These are phyloP conservation scores for Mortierella claussenii DNA, from an alignment of 192 early-diverging fungal species.

Conservation along the genomic window DNA sequence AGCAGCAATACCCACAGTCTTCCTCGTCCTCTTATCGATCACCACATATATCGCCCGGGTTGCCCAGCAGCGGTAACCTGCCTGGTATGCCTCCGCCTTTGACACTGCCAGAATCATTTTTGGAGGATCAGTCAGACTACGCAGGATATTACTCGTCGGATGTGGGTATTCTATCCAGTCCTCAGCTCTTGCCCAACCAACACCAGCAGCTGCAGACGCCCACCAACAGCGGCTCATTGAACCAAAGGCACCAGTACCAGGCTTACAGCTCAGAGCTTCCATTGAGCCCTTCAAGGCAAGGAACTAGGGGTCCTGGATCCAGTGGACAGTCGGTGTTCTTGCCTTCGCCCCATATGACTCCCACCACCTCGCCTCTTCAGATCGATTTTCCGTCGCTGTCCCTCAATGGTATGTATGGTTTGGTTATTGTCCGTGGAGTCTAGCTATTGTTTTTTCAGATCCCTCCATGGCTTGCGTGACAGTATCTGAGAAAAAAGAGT, in stretches of 20 bases:
- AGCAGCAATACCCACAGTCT: constrained; percentile 10
- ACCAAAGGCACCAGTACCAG: constrained; percentile 9
- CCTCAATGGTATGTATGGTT: constrained; percentile 46
- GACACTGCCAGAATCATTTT: constrained; percentile 33
- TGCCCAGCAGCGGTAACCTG: constrained; percentile 4
- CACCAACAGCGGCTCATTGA: neutral
- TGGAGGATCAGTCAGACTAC: constrained; percentile 44
- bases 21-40: constrained; percentile 32
- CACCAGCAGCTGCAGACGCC: constrained; percentile 13
- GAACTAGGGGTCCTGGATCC: constrained; percentile 1
- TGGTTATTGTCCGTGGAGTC: too few relatives aligned
- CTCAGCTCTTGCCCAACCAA: constrained; percentile 13
- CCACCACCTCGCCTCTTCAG: constrained; percentile 29
- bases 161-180: constrained; percentile 34
- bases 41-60: constrained; percentile 33
- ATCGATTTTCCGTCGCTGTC: constrained; percentile 38
- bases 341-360: constrained; percentile 44
- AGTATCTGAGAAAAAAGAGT: too few relatives aligned
- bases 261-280: constrained; percentile 7
- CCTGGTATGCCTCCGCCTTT: constrained; percentile 29
- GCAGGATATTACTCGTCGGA: constrained; percentile 50
- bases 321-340: constrained; percentile 6
- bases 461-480: too few relatives aligned
- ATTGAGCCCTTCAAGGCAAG: neutral
- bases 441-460: too few relatives aligned